Evolutionary conservation across 768 basidiomycete genomes (phyloP), one percentile per base, ranked within the genome.

Genomic region (Cystobasidium tubakii): DNA sequence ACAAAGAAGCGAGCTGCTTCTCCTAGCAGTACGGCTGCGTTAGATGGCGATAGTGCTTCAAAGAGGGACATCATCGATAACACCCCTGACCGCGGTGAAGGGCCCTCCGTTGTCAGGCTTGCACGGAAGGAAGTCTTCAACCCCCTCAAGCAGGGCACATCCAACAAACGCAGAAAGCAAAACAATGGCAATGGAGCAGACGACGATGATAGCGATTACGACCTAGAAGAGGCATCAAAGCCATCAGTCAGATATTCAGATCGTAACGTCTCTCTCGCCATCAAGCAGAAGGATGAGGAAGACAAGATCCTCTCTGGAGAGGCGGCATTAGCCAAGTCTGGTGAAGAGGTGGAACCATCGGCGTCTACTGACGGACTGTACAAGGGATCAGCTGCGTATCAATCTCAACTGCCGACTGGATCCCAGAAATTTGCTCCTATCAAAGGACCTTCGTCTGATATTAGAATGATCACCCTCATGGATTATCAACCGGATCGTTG

Each of bases 1-100:
- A 67, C 66, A 36, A 67, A 67, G 66, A 67, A 67, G 34, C 66
- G 66, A 71, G 69, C 69, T 53, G 54, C 55, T 1, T 36, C 36
- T n/a, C 69, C 69, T 1, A 21, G 46, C 54, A 53, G 25, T 29
- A 27, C 29, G 1, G 55, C 9, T 34, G 55, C 50, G 15, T 15
- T 25, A 70, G 44, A 10, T 29, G 66, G 33, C 7, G 33, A 42
- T 9, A n/a, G 62, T n/a, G 31, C 33, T 63, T 21, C 25, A 10
- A 42, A 29, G 33, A 29, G 25, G 62, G 21, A 10, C 36, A 36
- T 10, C 27, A 31, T 21, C 65, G 67, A 42, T n/a, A n/a, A n/a
- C n/a, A n/a, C n/a, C 34, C 42, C 55, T 29, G 69, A 60, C 15
- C 31, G 54, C 25, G 55, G 69, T 34, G 69, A 60, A 31, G 50